These are phyloP conservation scores for Suaeda aralocaspica DNA, from an alignment of 148 eudicot genomes.

Conservation along the genomic window DNA sequence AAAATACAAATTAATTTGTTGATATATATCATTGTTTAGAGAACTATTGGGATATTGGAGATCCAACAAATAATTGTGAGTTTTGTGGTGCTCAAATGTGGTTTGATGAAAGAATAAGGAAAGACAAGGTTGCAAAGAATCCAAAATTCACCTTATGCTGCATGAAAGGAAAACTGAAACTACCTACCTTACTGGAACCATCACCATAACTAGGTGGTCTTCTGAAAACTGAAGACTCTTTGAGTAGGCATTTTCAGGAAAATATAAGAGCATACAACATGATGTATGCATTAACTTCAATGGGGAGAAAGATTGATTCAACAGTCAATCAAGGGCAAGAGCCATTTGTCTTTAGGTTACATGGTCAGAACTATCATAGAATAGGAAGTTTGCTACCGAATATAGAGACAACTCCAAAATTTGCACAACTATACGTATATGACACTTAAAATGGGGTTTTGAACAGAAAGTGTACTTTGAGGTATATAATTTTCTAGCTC, in stretches of 20 bases:
- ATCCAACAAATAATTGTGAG: not conserved
- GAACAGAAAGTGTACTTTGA: too few relatives aligned
- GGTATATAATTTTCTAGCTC: too few relatives aligned
- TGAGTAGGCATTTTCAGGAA: not conserved
- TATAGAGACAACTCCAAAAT: too few relatives aligned
- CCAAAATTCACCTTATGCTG: slow-evolving; percentile 6
- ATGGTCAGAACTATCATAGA: not conserved
- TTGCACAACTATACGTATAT: too few relatives aligned
- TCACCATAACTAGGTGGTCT: not conserved
- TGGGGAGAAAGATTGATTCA: slow-evolving; percentile 12
- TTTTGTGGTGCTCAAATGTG: slow-evolving; percentile 13
- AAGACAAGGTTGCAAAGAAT: not conserved
- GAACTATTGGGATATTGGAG: not conserved
- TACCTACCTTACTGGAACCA: not conserved
- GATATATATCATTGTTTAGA: not conserved
- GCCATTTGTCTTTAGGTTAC: not conserved
- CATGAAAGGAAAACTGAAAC: slow-evolving; percentile 1
- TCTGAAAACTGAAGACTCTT: not conserved
- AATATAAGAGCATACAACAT: slow-evolving; percentile 11
- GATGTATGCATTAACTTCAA: slow-evolving; percentile 9
- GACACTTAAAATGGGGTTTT: too few relatives aligned
- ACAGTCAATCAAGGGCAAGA: not conserved
- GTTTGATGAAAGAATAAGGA: not conserved
- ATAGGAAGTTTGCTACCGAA: slow-evolving; percentile 1
- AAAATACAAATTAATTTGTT: too few relatives aligned